phyloP scores from a whole-genome alignment of 352 stramenopile species.

The Pythium diclinum region DNA sequence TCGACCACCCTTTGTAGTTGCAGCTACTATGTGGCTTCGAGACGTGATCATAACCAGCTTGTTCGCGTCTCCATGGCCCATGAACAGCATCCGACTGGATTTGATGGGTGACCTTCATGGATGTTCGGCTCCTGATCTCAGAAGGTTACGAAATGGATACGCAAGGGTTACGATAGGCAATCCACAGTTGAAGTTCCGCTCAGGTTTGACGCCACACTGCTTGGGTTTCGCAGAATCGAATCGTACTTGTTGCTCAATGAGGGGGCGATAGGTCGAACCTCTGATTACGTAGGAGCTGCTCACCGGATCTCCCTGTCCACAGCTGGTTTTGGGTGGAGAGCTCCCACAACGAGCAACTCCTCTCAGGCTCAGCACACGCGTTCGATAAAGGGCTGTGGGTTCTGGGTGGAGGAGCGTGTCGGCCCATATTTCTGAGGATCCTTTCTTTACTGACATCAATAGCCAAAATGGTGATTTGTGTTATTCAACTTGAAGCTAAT shows the following conservation, averaged over 20 bases:
- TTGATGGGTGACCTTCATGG: not conserved
- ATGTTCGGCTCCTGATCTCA: constrained; percentile 5
- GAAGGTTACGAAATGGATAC: constrained; percentile 20
- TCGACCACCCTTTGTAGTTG: no score
- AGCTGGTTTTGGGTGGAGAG: constrained; percentile 15
- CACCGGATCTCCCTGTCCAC: not conserved
- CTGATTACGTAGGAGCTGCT: not conserved
- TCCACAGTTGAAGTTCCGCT: constrained; percentile 24
- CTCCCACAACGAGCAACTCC: not conserved
- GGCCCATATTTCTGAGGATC: not conserved
- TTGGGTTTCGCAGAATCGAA: not conserved
- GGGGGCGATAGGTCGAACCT: not conserved
- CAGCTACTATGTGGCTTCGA: no score
- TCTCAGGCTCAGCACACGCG: no score
- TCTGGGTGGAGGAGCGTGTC: not conserved
- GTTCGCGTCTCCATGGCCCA: no score
- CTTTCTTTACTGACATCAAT: not conserved
- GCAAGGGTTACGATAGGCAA: constrained; percentile 3
- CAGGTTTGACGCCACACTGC: no score
- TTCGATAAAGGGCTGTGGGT: not conserved
- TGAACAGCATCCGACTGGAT: no score
- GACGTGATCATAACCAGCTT: no score
- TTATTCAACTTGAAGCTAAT: not conserved
- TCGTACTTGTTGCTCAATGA: not conserved
- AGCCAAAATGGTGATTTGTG: not conserved